Conservation (phyloP, 1,139 yeast genomes). For the Pichia terricola region DNA sequence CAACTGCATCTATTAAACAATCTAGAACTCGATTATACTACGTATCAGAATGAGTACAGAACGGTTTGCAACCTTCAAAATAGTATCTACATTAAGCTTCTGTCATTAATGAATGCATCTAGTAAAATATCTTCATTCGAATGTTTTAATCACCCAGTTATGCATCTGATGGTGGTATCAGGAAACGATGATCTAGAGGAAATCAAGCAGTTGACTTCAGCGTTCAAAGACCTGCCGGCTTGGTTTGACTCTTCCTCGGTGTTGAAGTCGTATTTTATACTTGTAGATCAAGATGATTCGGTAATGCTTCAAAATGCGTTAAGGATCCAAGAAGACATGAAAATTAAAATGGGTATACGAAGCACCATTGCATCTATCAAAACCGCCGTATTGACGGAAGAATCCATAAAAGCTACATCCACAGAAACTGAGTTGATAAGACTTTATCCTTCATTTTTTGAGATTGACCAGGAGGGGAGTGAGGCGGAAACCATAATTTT, state of each 20-base stretch:
- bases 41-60: constrained; percentile 1
- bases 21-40: background rate
- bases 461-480: constrained; percentile 15
- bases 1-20: background rate
- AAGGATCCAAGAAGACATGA: constrained; percentile 28
- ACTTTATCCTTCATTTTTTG: constrained; percentile 26
- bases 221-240: constrained; percentile 43
- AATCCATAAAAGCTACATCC: too few relatives aligned
- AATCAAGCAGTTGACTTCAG: constrained; percentile 29
- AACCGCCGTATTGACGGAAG: background rate
- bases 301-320: constrained; percentile 25
- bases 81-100: constrained; percentile 48
- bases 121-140: constrained; percentile 68
- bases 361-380: constrained; percentile 17
- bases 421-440: constrained; percentile 3
- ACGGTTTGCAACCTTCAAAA: constrained; percentile 23
- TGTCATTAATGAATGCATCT: constrained; percentile 53
- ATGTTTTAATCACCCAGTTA: constrained; percentile 81
- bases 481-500: background rate
- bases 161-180: constrained; percentile 63
- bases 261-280: constrained; percentile 34
- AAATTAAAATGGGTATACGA: constrained; percentile 14
- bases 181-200: constrained; percentile 39
- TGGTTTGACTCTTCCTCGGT: constrained; percentile 53
- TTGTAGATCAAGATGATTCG: constrained; percentile 29